Evolutionary conservation across 768 basidiomycete genomes (phyloP), one percentile per base, ranked within the genome.

Genomic region (Jaapia argillacea): DNA sequence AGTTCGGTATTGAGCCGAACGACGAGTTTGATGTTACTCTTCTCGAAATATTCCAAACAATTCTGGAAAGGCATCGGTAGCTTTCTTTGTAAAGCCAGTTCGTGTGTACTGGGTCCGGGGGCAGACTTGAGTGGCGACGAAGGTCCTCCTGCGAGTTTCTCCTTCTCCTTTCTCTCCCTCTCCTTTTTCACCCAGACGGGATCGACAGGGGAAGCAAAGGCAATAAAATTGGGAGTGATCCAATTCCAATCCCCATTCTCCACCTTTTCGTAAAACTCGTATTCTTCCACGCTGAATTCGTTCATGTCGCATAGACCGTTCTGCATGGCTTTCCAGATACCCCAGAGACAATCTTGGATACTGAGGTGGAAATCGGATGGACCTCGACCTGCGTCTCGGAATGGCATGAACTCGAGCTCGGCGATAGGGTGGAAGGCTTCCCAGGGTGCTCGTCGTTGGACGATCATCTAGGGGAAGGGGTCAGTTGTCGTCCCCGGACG

Each of bases 211-310:
- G 89, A 92, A 3, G 93, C 93, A 53, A 97, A 94, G 7, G 93
- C 91, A 53, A 97, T 85, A 55, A 92, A 91, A 49, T 84, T 75
- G 1, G 88, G 87, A 0, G 88, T 89, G 63, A 91, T 72, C 88
- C 88, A 93, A 56, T 94, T 94, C 85, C 90, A 92, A 60, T 93
- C 91, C 12, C 88, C 86, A 55, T 91, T 90, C 63, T 91, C 89
- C 35, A 93, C 91, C 63, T 92, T 92, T 59, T 97, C 93, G 59
- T 92, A 94, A 58, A 69, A 84, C 60, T 92, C 89, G 58, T 98
- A 97, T 49, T 93, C 91, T 48, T 86, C 84, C 36, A 91, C 77
- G 55, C 80, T 85, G 63, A 98, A 97, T 51, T 88, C 86, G 58
- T 90, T 87, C 74, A 94, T 83, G 54, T 97, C 94, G 63, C 87